These are phyloP conservation scores for Mycena venus DNA, from an alignment of 768 basidiomycete genomes.

Conservation along the genomic window DNA sequence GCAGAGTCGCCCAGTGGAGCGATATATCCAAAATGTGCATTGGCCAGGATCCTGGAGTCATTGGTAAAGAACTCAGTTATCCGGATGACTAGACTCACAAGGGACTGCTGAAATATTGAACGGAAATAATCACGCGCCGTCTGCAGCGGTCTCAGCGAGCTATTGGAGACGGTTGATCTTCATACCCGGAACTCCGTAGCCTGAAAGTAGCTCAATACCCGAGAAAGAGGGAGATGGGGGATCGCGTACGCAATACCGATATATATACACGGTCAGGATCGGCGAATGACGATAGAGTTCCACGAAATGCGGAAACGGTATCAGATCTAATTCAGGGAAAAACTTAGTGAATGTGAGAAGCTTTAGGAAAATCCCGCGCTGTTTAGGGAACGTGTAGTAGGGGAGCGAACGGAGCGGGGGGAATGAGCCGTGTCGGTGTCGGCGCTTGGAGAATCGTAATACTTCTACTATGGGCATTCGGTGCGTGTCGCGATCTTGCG, in stretches of 20 bases:
- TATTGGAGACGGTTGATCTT: neutral
- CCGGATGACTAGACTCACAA: neutral
- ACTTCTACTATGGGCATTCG: too few relatives aligned
- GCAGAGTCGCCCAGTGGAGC: neutral
- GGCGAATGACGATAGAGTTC: neutral
- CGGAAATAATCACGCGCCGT: neutral
- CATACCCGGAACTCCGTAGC: neutral
- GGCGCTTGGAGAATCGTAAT: too few relatives aligned
- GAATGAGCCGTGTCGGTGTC: too few relatives aligned
- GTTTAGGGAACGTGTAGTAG: too few relatives aligned
- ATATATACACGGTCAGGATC: neutral
- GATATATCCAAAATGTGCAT: neutral
- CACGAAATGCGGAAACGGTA: neutral
- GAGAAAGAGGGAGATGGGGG: neutral
- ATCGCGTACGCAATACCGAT: neutral
- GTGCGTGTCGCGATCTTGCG: too few relatives aligned
- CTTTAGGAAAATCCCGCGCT: too few relatives aligned
- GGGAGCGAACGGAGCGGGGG: too few relatives aligned
- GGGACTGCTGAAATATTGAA: neutral
- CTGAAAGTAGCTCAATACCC: neutral
- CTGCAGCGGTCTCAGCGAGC: neutral
- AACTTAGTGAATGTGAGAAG: too few relatives aligned
- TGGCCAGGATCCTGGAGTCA: neutral
- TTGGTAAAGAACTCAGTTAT: neutral
- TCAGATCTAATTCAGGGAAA: neutral